Percentiles rank a stretch among this genome's conserved stretches.
phyloP scores from a whole-genome alignment of 805 yeast species.

The Millerozyma miso region DNA sequence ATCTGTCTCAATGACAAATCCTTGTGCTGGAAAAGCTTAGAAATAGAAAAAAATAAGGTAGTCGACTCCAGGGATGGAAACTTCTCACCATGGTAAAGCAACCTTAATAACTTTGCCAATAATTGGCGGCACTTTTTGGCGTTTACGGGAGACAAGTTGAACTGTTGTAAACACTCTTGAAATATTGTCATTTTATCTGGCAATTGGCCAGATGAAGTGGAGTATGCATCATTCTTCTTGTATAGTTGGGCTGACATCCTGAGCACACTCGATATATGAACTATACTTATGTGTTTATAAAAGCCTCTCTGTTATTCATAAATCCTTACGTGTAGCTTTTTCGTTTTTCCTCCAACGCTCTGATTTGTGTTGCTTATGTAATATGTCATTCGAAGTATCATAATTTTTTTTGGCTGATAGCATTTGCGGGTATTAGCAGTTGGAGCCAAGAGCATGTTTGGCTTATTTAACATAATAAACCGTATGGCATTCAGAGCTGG shows the following conservation, averaged over 20 bases:
- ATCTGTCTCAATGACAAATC: constrained; percentile 85
- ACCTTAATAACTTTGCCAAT: constrained; percentile 76
- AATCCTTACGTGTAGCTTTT: constrained; percentile 14
- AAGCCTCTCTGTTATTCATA: neutral
- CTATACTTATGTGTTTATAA: neutral
- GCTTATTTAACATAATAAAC: constrained; percentile 14
- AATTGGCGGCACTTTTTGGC: constrained; percentile 82
- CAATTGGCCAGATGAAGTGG: constrained; percentile 52
- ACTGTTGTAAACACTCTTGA: constrained; percentile 90
- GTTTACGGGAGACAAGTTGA: constrained; percentile 86
- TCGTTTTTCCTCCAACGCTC: constrained; percentile 1
- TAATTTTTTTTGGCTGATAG: neutral
- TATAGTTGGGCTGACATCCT: constrained; percentile 78
- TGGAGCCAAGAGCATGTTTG: constrained; percentile 12
- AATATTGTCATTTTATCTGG: constrained; percentile 97
- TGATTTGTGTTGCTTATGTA: constrained; percentile 1
- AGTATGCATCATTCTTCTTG: constrained; percentile 74
- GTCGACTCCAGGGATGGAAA: constrained; percentile 91
- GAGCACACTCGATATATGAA: neutral
- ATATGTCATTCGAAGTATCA: too few species aligned
- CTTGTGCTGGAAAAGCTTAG: constrained; percentile 91
- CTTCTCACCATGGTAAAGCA: constrained; percentile 79
- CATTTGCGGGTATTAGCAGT: neutral
- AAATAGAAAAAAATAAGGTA: constrained; percentile 84
- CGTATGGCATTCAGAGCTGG: constrained; percentile 12